Conservation (phyloP, 371 early-diverging fungal genomes). For the Rhizopus stolonifer region DNA sequence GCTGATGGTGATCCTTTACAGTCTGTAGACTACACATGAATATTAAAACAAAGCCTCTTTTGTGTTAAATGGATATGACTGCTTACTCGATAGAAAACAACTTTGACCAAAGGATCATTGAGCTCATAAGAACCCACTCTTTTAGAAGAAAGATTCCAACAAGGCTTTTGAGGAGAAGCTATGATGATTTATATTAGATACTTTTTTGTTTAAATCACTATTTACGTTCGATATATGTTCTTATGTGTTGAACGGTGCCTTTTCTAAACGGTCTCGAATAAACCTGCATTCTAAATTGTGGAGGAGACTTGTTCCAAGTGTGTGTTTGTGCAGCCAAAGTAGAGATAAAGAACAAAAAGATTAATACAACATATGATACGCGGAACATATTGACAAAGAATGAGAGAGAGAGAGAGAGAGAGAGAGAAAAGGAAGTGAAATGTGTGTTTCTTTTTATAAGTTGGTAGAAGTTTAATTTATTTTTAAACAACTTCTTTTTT, state of each 20-base stretch:
- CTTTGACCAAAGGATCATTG: conserved; percentile 29
- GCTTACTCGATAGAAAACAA: conserved; percentile 27
- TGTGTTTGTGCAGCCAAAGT: background rate
- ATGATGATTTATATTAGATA: background rate
- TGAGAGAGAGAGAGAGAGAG: too few species aligned
- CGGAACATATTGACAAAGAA: too few species aligned
- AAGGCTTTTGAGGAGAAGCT: conserved; percentile 14
- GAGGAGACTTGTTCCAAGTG: conserved; percentile 23
- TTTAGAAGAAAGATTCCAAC: conserved; percentile 27
- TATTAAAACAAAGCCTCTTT: background rate
- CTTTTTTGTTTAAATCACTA: background rate
- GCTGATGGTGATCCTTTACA: conserved; percentile 26
- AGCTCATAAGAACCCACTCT: conserved; percentile 27
- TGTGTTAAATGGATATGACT: background rate
- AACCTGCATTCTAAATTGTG: conserved; percentile 28
- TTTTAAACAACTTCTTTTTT: too few species aligned
- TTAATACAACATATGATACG: background rate
- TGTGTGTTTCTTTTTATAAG: too few species aligned
- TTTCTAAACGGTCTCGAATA: conserved; percentile 23
- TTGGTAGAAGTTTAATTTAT: too few species aligned
- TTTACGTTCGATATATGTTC: conserved; percentile 19
- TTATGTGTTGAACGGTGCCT: conserved; percentile 20
- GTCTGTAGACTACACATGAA: conserved; percentile 18
- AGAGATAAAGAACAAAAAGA: background rate
- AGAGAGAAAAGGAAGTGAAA: too few species aligned